Base-by-base conservation (phyloP, 306 rosid species). In the Astragalus membranaceus region DNA sequence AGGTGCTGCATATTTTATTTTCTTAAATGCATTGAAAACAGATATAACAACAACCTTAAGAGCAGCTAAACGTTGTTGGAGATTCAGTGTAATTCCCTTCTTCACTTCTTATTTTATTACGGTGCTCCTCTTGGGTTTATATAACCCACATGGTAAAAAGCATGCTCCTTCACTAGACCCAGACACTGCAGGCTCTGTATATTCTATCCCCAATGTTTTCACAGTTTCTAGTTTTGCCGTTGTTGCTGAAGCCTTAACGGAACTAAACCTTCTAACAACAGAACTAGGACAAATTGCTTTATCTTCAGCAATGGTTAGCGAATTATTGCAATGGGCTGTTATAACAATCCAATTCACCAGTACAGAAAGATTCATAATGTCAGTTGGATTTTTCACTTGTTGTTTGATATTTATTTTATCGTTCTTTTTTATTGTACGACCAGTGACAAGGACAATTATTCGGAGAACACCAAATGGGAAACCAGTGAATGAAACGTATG, bases 221-320 rank as follows among this genome's bases (percentile, higher is more conserved):
- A 63, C 62, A 6, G 3, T 55, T 4, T 36, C 67, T 8, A 63
- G 68, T 48, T 70, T 78, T 0, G 36, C 75, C 0, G 83, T 67
- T 29, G 42, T 79, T 9, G 58, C 60, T 0, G 54, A 77, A 11
- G 37, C 55, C 10, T 9, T 78, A 8, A 0, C 17, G 4, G 82
- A 77, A 4, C 77, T 77, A 7, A 77, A 81, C 50, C 80, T 81
- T 6, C 1, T 81, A 7, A 71, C 74, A 1, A 77, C 82, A 0
- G 85, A 81, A n/a, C 1, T 81, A 0, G 85, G 85, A 0, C 74
- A 74, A 5, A 81, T 81, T 3, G 85, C 85, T 49, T n/a, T 73
- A 15, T 77, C 82, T 48, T 50, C 85, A 3, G 14, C 85, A 37
- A 29, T 81, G 74, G 7, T 81, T 7, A 33, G 35, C 1, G 85